Evolutionary conservation across 352 stramenopile genomes (phyloP), one percentile per base, ranked within the genome.

Genomic region (Blastocystis sp.): DNA sequence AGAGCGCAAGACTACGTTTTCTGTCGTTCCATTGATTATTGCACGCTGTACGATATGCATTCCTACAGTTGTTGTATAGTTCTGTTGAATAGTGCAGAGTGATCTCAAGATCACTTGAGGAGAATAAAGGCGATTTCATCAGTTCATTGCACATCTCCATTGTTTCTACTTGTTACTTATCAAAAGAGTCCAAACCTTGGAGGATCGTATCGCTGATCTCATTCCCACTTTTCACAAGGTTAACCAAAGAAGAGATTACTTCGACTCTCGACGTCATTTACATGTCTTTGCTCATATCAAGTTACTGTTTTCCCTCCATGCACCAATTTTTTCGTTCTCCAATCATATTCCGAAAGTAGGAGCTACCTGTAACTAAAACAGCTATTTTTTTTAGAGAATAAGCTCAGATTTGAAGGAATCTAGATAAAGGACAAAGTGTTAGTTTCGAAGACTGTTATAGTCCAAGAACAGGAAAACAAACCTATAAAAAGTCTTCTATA

Each of bases 291-390:
- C 19, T 62, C 56, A 62, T 13, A 17, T 33, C 27, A 33, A 6
- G 27, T 15, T 5, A 22, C 15, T 33, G 30, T 57, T 78, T 78
- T 78, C 66, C 66, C 66, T 78, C 66, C 66, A 56, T 78, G 66
- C 66, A 78, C 66, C 66, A 78, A 2, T 78, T 78, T 76, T 78
- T 53, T 62, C 56, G 56, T 62, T 62, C 56, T 5, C 56, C 56
- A 62, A 62, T 62, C 13, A n/a, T 13, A 7, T 62, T 62, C 15
- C 27, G 3, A 33, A 3, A n/a, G 51, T 13, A 33, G 13, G 27
- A 62, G 19, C 13, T 15, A n/a, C 15, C 56, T 13, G 5, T 3
- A 33, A 7, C 27, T 3, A 33, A 33, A n/a, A 62, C 19, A 13
- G 13, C 51, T 22, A 58, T 13, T 58, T 13, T 58, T 58, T 58